Base-by-base conservation (phyloP, 352 stramenopile genomes). In the Phytophthora kernoviae region DNA sequence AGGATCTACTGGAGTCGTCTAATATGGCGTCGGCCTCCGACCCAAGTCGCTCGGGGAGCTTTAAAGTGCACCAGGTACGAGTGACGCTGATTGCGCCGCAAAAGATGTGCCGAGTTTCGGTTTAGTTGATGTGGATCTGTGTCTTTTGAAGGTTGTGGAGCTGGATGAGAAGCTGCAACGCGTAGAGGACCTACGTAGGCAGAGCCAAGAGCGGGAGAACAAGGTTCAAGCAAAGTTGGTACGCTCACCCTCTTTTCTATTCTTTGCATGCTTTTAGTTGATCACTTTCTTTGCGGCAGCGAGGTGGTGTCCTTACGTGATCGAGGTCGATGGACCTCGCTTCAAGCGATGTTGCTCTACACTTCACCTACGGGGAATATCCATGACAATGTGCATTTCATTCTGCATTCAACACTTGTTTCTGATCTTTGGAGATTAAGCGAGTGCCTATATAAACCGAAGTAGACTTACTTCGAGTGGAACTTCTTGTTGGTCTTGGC, bases 401-500 rank as follows among this genome's bases (percentile, higher is more conserved):
- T 62, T 27, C 39, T 69, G 53, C 54, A 65, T 62, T 52, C 43
- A 58, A 53, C 50, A 52, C 48, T 67, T 30, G 36, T 22, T 65
- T 52, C 34, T 48, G 53, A 37, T 56, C 44, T 51, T 52, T 56
- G 42, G 55, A 54, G 15, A 57, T 51, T 46, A 41, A 27, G 36
- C 21, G 15, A 11, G 6, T 46, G 17, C 59, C 32, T 62, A 52
- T 68, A 63, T 58, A 54, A 44, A 52, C 27, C n/a, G 21, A 26
- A 52, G 17, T 33, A 40, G 43, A 34, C 39, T 54, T 82, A 96
- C 55, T 82, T 91, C 36, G 74, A 68, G 83, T 99, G 92, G 69
- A 99, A 99, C 69, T 98, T 99, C 83, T 98, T 98, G 77, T 97
- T 95, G 30, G 83, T 93, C 65, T 97, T 96, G 51, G 97, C 97